These are phyloP conservation scores for Pyrus betulifolia DNA, from an alignment of 306 rosid species.

Conservation along the genomic window DNA sequence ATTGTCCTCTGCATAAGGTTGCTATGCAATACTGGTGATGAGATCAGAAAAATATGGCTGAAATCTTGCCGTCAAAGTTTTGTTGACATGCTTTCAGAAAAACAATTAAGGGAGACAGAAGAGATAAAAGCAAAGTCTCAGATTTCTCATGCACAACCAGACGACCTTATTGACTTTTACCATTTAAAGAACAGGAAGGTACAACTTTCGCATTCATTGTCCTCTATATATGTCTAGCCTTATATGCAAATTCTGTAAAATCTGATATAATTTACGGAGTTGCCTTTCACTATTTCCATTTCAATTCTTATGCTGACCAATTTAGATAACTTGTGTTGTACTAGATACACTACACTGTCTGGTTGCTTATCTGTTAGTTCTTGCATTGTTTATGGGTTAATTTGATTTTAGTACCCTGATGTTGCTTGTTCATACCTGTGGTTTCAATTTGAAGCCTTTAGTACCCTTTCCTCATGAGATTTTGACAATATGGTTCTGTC, in stretches of 20 bases:
- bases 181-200: conserved; percentile 84
- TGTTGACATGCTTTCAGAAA: conserved; percentile 65
- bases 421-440: neutral
- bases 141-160: conserved; percentile 62
- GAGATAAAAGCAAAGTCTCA: conserved; percentile 59
- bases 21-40: conserved; percentile 53
- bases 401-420: neutral
- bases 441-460: neutral
- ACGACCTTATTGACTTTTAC: conserved; percentile 72
- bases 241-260: neutral
- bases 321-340: neutral
- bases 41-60: conserved; percentile 53
- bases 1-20: conserved; percentile 51
- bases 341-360: neutral
- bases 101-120: conserved; percentile 52
- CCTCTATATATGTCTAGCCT: neutral
- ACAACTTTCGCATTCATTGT: neutral
- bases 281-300: neutral
- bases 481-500: neutral
- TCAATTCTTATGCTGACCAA: neutral
- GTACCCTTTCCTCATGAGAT: too few species aligned
- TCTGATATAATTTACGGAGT: neutral
- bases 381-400: neutral
- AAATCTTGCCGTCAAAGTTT: conserved; percentile 63
- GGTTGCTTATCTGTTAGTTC: neutral